Conservation (phyloP, 306 rosid species). For the Aeschynomene evenia region DNA sequence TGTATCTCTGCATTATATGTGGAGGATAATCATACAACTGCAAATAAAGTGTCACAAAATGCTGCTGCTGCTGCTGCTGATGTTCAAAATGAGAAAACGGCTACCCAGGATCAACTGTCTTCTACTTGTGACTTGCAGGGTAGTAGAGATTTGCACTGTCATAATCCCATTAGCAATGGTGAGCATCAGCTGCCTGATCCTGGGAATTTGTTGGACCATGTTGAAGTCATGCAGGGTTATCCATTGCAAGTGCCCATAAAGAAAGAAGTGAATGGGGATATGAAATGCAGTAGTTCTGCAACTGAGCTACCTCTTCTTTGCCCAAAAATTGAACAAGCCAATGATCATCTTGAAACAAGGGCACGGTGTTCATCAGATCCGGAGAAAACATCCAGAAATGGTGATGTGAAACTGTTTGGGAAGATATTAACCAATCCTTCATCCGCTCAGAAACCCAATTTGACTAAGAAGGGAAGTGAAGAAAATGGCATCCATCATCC, state of each 20-base stretch:
- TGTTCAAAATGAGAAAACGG: constrained; percentile 41
- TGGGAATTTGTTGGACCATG: constrained; percentile 23
- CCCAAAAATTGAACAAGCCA: constrained; percentile 38
- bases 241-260: constrained; percentile 43
- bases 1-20: constrained; percentile 26
- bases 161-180: constrained; percentile 40
- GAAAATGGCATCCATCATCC: constrained; percentile 44
- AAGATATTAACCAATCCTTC: constrained; percentile 73
- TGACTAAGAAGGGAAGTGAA: constrained; percentile 46
- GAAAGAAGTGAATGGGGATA: constrained; percentile 52
- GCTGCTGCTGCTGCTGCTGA: constrained; percentile 32
- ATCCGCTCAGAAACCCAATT: constrained; percentile 43
- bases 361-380: constrained; percentile 50
- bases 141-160: constrained; percentile 33
- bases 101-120: constrained; percentile 48
- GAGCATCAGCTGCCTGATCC: constrained; percentile 40
- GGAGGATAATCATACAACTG: constrained; percentile 36
- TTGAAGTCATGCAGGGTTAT: constrained; percentile 54
- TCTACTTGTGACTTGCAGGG: constrained; percentile 49
- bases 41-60: constrained; percentile 42
- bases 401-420: constrained; percentile 93
- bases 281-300: constrained; percentile 39
- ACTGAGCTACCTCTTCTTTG: constrained; percentile 53
- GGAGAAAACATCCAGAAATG: constrained; percentile 63
- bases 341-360: constrained; percentile 36